Conservation (phyloP, 2,329 filamentous ascomycete species). For the Drechmeria coniospora region DNA sequence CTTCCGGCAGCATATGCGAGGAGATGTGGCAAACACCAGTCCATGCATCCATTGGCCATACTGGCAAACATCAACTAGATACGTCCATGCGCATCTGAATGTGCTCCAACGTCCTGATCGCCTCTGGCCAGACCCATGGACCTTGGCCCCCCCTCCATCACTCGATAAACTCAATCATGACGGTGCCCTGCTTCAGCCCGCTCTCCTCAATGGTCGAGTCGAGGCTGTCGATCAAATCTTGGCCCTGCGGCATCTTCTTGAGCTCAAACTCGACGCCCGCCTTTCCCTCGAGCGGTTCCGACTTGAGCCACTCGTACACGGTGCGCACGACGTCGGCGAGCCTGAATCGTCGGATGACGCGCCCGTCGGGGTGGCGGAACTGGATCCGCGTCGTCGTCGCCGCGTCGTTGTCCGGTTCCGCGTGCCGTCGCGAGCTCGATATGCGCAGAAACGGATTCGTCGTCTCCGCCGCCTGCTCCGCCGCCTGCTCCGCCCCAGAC, state of each 20-base stretch:
- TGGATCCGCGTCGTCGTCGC: slow-evolving; percentile 75
- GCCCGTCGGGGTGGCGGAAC: slow-evolving; percentile 71
- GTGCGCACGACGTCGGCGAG: slow-evolving; percentile 61
- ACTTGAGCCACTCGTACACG: slow-evolving; percentile 95
- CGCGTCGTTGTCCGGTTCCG: slow-evolving; percentile 58
- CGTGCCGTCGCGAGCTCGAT: slow-evolving; percentile 55
- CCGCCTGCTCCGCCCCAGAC: slow-evolving; percentile 24
- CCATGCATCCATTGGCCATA: too few relatives aligned
- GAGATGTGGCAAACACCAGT: too few relatives aligned
- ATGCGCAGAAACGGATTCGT: slow-evolving; percentile 51
- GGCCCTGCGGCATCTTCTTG: slow-evolving; percentile 61
- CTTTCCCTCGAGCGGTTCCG: slow-evolving; percentile 68
- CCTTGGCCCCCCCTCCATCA: too few relatives aligned
- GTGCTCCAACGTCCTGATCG: too few relatives aligned
- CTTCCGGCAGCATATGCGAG: too few relatives aligned
- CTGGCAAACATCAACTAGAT: too few relatives aligned
- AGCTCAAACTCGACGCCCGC: slow-evolving; percentile 71
- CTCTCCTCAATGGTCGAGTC: slow-evolving; percentile 64
- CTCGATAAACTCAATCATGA: slow-evolving; percentile 86
- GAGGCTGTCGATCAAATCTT: slow-evolving; percentile 65
- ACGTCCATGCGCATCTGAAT: too few relatives aligned
- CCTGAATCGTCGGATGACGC: slow-evolving; percentile 75
- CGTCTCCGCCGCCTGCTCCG: slow-evolving; percentile 18
- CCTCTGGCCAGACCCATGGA: too few relatives aligned
- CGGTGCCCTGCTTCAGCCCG: slow-evolving; percentile 78